phyloP scores from a whole-genome alignment of 73 alveolate genomes.

The Symbiodinium pilosum region DNA sequence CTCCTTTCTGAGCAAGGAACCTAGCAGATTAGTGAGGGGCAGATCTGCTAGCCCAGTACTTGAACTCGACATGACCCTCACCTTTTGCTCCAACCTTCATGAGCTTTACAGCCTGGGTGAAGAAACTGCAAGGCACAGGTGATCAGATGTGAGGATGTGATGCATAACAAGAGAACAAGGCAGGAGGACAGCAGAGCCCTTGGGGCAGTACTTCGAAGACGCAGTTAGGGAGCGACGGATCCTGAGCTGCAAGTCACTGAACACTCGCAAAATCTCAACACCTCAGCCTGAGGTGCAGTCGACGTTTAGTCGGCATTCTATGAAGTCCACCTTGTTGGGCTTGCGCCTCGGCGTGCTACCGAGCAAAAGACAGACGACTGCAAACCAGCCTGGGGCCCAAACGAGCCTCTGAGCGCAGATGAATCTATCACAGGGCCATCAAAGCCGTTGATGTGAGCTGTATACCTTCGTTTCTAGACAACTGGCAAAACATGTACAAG shows the following conservation, averaged over 20 bases:
- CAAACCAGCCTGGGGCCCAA: neutral
- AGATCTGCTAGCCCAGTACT: too few relatives aligned
- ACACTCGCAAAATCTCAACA: too few relatives aligned
- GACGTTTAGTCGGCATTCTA: conserved; percentile 39
- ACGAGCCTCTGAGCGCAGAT: conserved; percentile 26
- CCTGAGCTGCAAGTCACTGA: neutral
- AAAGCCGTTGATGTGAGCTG: conserved; percentile 12
- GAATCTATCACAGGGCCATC: conserved; percentile 42
- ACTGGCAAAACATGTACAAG: neutral
- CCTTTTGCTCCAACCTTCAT: conserved; percentile 76
- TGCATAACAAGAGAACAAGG: too few relatives aligned
- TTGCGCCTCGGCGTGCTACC: neutral
- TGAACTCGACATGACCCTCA: neutral
- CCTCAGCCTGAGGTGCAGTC: neutral
- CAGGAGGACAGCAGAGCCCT: too few relatives aligned
- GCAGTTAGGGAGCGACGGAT: conserved; percentile 14
- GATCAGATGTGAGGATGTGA: too few relatives aligned
- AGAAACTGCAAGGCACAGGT: too few relatives aligned
- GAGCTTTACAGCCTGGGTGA: conserved; percentile 42
- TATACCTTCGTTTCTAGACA: neutral
- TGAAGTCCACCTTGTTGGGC: conserved; percentile 62
- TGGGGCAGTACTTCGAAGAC: neutral
- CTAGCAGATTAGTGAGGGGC: too few relatives aligned
- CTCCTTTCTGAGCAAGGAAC: too few relatives aligned
- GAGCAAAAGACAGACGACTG: too few relatives aligned